Conservation (phyloP, 2,329 filamentous ascomycete species). For the Fusarium transvaalense region DNA sequence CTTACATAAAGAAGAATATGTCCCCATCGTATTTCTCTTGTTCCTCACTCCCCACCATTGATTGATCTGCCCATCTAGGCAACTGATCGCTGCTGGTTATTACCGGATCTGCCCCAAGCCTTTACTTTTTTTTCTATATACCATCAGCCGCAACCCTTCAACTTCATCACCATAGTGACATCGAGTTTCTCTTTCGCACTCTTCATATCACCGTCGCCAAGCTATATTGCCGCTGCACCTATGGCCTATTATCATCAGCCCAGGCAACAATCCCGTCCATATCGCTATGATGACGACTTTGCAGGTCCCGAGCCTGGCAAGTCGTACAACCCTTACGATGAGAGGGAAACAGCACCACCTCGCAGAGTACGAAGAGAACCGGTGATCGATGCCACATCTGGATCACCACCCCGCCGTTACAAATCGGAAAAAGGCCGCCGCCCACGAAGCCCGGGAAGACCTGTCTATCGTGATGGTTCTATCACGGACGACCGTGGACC, state of each 20-base stretch:
- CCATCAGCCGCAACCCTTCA: slow-evolving; percentile 3
- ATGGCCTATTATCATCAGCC: slow-evolving; percentile 48
- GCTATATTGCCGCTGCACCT: background rate
- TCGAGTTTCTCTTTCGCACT: background rate
- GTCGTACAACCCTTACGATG: slow-evolving; percentile 41
- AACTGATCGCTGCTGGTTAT: slow-evolving; percentile 11
- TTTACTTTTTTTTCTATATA: slow-evolving; percentile 5
- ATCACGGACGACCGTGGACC: slow-evolving; percentile 16
- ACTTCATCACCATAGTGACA: background rate
- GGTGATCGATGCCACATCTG: slow-evolving; percentile 15
- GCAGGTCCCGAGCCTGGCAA: slow-evolving; percentile 37
- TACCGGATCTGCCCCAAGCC: slow-evolving; percentile 6
- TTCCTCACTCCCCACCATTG: slow-evolving; percentile 16
- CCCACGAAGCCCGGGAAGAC: slow-evolving; percentile 34
- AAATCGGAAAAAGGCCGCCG: slow-evolving; percentile 43
- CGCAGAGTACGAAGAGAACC: slow-evolving; percentile 27
- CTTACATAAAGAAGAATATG: slow-evolving; percentile 42
- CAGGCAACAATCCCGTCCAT: slow-evolving; percentile 42
- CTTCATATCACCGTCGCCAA: background rate
- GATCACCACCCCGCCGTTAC: slow-evolving; percentile 41
- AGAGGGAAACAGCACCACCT: slow-evolving; percentile 21
- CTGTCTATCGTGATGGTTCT: slow-evolving; percentile 36
- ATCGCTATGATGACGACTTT: slow-evolving; percentile 47
- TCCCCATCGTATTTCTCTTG: slow-evolving; percentile 12
- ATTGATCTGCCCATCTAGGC: slow-evolving; percentile 10